Base-by-base conservation (phyloP, 2,329 filamentous ascomycete genomes). In the Aspergillus fumigatiaffinis region DNA sequence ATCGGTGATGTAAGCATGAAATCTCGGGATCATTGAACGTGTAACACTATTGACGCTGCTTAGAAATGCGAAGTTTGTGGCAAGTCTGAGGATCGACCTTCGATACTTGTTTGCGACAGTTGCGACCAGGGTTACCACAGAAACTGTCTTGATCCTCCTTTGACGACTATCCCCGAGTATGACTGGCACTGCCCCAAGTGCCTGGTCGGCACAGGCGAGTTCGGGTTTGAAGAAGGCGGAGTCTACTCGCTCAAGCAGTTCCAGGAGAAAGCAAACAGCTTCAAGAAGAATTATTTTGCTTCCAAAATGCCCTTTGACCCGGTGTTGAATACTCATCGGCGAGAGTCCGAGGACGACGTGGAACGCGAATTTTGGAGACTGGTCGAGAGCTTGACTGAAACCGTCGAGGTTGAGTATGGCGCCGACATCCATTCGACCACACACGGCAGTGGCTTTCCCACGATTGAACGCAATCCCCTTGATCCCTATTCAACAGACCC, bases 371-470 rank as follows among this genome's bases (percentile, higher is more conserved):
- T 99, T 73, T 99, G 94, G 94, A 86, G 91, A 65, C 82, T 97
- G 8, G 94, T 97, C 0, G 91, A 94, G 50, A 95, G 92, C 67
- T 82, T 97, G 52, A 93, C 95, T 60, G 94, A 97, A 73, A 95
- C 92, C 0, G 92, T 97, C 1, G 94, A 97, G 73, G 94, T 99
- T 2, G 94, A 99, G 71, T 99, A 99, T 68, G 94, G 94, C 42
- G 94, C 94, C 9, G 94, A 99, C 68, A 97, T 99, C 53, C 94
- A 99, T 73, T 97, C 92, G 52, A 97, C 94, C 0, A 99, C 94
- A 0, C 94, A 99, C 69, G 94, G 94, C 8, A 97, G 93, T 62
- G 94, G 93, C 0, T 99, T 99, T 66, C 94, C 94, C 0, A 97
- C 93, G 0, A 87, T 95, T 8, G 94, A 99, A 72, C 91, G 89